phyloP scores from a whole-genome alignment of 495 filamentous ascomycete genomes.

The Trypethelium eluteriae region DNA sequence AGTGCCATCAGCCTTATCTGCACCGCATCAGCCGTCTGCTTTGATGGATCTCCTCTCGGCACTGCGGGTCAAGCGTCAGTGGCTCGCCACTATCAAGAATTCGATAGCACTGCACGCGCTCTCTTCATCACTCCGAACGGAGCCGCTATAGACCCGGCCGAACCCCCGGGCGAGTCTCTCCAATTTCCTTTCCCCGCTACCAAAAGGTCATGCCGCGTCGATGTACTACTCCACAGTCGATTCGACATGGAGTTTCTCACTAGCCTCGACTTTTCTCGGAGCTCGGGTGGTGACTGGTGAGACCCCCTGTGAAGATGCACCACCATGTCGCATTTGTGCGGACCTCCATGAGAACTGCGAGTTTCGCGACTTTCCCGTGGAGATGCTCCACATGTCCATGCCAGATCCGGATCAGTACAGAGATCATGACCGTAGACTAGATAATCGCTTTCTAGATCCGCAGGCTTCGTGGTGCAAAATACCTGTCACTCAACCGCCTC shows the following conservation, averaged over 20 bases:
- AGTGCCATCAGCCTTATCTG: background rate
- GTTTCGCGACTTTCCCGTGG: background rate
- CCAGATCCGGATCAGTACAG: background rate
- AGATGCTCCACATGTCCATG: background rate
- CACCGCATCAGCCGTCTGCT: background rate
- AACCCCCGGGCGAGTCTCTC: background rate
- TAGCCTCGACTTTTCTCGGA: background rate
- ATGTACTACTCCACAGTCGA: background rate
- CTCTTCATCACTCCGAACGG: background rate
- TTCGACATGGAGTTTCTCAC: background rate
- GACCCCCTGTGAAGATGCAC: background rate
- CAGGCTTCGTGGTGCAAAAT: background rate
- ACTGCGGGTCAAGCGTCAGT: background rate
- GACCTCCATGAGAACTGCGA: background rate
- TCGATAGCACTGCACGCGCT: background rate
- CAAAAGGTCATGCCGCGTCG: background rate
- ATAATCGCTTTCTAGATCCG: background rate
- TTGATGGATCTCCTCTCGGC: background rate
- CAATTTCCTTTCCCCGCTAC: background rate
- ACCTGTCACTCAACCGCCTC: background rate
- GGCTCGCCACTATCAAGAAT: background rate
- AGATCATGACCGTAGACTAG: background rate
- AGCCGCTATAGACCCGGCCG: background rate
- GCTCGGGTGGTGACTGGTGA: too few relatives aligned
- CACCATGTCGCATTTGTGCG: background rate